These are phyloP conservation scores for Diaporthe ilicicola DNA, from an alignment of 2,329 filamentous ascomycete genomes.

Conservation along the genomic window DNA sequence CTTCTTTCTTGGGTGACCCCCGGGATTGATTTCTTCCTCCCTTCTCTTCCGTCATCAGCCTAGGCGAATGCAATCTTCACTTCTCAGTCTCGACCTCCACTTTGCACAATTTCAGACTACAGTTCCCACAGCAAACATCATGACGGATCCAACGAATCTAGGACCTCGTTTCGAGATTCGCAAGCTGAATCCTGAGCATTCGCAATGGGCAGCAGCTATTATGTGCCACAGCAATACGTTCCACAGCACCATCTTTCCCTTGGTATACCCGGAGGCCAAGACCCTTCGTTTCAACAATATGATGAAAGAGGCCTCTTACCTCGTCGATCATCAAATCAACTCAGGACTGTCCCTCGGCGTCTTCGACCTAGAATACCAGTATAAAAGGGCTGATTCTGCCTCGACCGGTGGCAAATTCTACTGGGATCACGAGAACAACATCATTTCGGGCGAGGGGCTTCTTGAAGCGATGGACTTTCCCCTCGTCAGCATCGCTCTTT, in stretches of 20 bases:
- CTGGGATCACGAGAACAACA: slow-evolving; percentile 37
- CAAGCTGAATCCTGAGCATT: slow-evolving; percentile 37
- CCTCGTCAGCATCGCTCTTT: slow-evolving; percentile 41
- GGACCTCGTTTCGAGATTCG: slow-evolving; percentile 40
- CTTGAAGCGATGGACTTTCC: slow-evolving; percentile 45
- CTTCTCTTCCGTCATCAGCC: background rate
- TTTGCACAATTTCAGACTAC: background rate
- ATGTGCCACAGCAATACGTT: slow-evolving; percentile 39
- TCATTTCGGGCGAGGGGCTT: slow-evolving; percentile 33
- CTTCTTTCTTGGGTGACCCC: too few species aligned
- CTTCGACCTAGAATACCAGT: slow-evolving; percentile 39
- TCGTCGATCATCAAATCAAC: slow-evolving; percentile 36
- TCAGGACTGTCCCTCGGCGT: slow-evolving; percentile 37
- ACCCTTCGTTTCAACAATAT: slow-evolving; percentile 33
- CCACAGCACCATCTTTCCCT: slow-evolving; percentile 37
- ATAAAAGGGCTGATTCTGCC: slow-evolving; percentile 36
- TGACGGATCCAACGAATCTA: background rate
- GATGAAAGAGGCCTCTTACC: slow-evolving; percentile 26
- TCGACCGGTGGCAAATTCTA: slow-evolving; percentile 39
- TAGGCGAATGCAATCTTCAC: too few species aligned
- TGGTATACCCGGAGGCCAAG: slow-evolving; percentile 34
- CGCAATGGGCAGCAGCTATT: slow-evolving; percentile 39
- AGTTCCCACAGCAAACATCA: background rate
- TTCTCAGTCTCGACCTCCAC: background rate
- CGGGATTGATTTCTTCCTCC: background rate